A percentile compares a stretch with the other conserved stretches of the same genome.
phyloP scores from a whole-genome alignment of 1,139 yeast species.

The Hanseniaspora uvarum region DNA sequence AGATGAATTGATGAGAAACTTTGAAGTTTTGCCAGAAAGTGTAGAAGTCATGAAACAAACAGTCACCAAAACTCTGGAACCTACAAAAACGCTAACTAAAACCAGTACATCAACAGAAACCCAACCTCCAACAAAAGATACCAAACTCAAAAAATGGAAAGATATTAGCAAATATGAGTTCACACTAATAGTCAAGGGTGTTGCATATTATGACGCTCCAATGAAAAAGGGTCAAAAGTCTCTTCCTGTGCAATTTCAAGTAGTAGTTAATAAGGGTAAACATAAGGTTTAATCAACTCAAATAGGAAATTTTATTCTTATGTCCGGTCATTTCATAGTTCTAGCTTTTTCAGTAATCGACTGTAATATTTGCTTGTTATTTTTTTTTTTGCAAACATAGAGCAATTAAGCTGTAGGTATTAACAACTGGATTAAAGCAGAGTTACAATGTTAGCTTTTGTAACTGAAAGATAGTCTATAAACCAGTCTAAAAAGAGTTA shows the following conservation, averaged over 20 bases:
- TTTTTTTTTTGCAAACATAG: neutral
- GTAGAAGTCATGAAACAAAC: constrained; percentile 20
- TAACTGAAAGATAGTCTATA: neutral
- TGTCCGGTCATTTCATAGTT: too few species aligned
- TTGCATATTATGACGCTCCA: constrained; percentile 65
- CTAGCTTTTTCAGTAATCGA: too few species aligned
- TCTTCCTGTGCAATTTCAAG: constrained; percentile 52
- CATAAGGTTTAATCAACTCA: constrained; percentile 6
- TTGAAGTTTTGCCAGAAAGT: neutral
- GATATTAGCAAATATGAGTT: constrained; percentile 69
- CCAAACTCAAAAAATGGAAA: constrained; percentile 52
- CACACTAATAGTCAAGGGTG: constrained; percentile 76
- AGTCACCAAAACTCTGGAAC: neutral
- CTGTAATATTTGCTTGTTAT: too few species aligned
- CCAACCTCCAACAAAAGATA: constrained; percentile 16
- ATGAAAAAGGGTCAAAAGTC: constrained; percentile 47
- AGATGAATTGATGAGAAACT: constrained; percentile 28
- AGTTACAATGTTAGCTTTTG: too few species aligned
- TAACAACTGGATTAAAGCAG: too few species aligned
- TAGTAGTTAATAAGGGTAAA: constrained; percentile 44
- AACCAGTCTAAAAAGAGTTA: constrained; percentile 3
- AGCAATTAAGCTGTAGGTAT: neutral
- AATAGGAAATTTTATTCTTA: neutral
- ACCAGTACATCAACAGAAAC: neutral
- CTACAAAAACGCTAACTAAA: neutral